Base-by-base conservation (phyloP, 164 flowering plant genomes). In the Nymphaea thermarum region DNA sequence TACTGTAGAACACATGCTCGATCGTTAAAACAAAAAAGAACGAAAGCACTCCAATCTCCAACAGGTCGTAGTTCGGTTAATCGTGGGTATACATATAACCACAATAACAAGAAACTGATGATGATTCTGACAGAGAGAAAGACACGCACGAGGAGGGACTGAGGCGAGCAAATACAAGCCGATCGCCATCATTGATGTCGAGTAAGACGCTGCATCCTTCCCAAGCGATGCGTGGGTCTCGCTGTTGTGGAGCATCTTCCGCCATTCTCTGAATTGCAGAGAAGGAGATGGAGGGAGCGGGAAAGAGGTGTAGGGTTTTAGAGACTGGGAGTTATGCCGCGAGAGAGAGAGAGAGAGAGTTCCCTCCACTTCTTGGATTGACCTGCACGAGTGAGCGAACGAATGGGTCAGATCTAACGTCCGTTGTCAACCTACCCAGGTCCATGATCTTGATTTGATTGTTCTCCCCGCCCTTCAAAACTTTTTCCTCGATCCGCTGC, bases 161-260 rank as follows among this genome's bases (percentile, higher is more conserved):
- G 43, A 94, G 92, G 44, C 97, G 97, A 75, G 95, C 87, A 71
- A 94, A 94, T 67, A 87, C 88, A 62, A 94, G 74, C 42, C 96
- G 88, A 65, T 90, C 98, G 6, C 98, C 96, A 63, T 91, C 94
- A 75, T 91, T 94, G 77, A 94, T 83, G 80, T 94, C 99, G 41
- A 94, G 94, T 85, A 94, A 80, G 4, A 94, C 96, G 68, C 91
- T 94, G 82, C 97, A 94, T 66, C 96, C 97, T 77, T 91, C 96
- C 92, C 95, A 90, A 0, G 98, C 80, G n/a, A 85, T 67, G 80
- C 93, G 85, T 67, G 78, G 75, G 80, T 79, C 81, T 73, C 71
- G 82, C 12, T 47, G 7, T 6, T 12, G 55, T 6, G 55, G 55
- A 12, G 12, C 11, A 47, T 47, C 55, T 12, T 2, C 55, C 55